These are phyloP conservation scores for Trichosporon coremiiforme DNA, from an alignment of 1,284 basidiomycete genomes.

Conservation along the genomic window DNA sequence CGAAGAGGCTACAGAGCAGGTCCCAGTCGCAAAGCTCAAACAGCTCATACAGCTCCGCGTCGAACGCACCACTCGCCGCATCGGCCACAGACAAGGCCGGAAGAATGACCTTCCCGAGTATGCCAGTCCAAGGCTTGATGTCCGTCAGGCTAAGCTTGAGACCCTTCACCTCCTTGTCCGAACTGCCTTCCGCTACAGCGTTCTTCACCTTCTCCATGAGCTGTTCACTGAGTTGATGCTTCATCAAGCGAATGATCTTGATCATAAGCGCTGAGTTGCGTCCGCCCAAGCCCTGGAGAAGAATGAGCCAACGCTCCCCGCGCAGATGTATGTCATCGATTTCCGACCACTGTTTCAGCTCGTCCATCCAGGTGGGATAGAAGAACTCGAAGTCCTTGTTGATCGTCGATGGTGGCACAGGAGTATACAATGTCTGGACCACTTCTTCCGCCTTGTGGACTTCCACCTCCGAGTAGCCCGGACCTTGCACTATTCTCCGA, in stretches of 20 bases:
- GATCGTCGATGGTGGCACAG: constrained; percentile 72
- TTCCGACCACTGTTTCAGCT: constrained; percentile 67
- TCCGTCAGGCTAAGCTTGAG: constrained; percentile 39
- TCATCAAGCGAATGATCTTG: constrained; percentile 65
- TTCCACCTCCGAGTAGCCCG: constrained; percentile 18
- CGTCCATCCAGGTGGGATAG: constrained; percentile 77
- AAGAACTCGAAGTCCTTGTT: constrained; percentile 80
- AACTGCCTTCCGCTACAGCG: background rate
- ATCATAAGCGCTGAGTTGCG: constrained; percentile 69
- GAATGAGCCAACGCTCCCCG: constrained; percentile 68
- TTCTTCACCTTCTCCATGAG: constrained; percentile 35
- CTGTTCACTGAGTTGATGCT: constrained; percentile 55
- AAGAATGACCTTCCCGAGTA: constrained; percentile 69
- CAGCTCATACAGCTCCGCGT: constrained; percentile 84
- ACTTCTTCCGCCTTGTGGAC: constrained; percentile 26
- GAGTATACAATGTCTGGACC: constrained; percentile 65
- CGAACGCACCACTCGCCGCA: constrained; percentile 75
- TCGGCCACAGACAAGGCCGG: constrained; percentile 84
- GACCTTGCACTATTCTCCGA: constrained; percentile 45
- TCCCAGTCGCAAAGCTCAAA: constrained; percentile 75
- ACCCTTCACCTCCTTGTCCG: constrained; percentile 32
- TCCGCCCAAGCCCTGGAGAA: constrained; percentile 74
- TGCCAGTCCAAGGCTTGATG: constrained; percentile 68
- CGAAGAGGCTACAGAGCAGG: constrained; percentile 84
- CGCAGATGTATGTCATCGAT: constrained; percentile 64